These are phyloP conservation scores for Alternaria infectoria DNA, from an alignment of 2,329 filamentous ascomycete species.

Conservation along the genomic window DNA sequence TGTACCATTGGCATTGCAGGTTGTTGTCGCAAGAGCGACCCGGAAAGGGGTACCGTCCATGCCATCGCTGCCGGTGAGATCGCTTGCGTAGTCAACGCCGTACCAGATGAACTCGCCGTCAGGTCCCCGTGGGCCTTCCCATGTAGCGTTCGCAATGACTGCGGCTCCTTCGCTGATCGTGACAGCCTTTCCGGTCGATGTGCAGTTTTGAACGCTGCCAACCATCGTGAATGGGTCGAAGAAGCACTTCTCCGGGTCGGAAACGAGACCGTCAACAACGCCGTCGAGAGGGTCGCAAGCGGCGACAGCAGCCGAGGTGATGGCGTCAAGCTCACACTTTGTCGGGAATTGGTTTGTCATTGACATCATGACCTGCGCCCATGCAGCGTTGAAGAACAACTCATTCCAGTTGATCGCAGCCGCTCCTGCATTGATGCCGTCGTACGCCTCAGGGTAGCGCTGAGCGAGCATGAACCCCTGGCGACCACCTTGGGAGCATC, in stretches of 20 bases:
- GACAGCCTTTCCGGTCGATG: background rate
- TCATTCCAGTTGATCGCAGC: constrained; percentile 30
- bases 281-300: constrained; percentile 35
- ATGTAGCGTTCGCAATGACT: constrained; percentile 18
- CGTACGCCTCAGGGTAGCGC: constrained; percentile 35
- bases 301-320: constrained; percentile 22
- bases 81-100: constrained; percentile 4
- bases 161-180: constrained; percentile 18
- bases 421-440: constrained; percentile 40
- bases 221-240: constrained; percentile 30
- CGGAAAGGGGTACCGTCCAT: background rate
- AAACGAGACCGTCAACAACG: constrained; percentile 28
- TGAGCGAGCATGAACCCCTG: constrained; percentile 43
- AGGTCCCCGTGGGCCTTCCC: constrained; percentile 17
- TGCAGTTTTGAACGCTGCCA: constrained; percentile 16
- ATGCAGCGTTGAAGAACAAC: constrained; percentile 16
- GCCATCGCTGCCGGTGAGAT: constrained; percentile 4
- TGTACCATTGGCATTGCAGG: constrained; percentile 10
- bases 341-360: constrained; percentile 11
- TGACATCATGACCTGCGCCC: constrained; percentile 32
- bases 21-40: constrained; percentile 15
- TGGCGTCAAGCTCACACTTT: constrained; percentile 32
- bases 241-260: constrained; percentile 25
- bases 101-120: constrained; percentile 27
- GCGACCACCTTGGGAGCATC: constrained; percentile 44